Evolutionary conservation across 2,329 filamentous ascomycete genomes (phyloP).

Genomic region (Penicillium glabrum): DNA sequence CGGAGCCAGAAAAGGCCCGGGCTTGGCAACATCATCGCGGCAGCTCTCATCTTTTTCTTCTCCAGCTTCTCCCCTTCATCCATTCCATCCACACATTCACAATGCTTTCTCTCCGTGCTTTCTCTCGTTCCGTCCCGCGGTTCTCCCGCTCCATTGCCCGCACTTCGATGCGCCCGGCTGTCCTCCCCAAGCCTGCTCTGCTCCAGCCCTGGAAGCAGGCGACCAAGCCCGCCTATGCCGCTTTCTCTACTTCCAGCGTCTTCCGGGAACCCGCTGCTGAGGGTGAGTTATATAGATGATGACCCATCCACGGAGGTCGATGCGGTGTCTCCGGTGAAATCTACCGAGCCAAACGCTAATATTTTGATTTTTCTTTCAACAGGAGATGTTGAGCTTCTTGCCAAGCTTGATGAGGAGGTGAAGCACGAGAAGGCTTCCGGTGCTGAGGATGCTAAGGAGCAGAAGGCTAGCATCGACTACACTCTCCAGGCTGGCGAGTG

Average conservation of each 20-base stretch:
- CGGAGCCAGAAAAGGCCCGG: conserved; percentile 19
- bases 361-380: conserved; percentile 6
- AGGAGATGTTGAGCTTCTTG: conserved; percentile 76
- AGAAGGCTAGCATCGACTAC: conserved; percentile 86
- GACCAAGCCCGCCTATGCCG: conserved; percentile 41
- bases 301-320: background rate
- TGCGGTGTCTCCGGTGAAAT: background rate
- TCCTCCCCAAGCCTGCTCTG: conserved; percentile 51
- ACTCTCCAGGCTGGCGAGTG: conserved; percentile 85
- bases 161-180: conserved; percentile 49
- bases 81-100: conserved; percentile 30
- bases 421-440: conserved; percentile 80
- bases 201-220: conserved; percentile 51
- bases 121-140: conserved; percentile 68
- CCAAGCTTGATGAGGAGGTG: conserved; percentile 83
- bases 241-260: conserved; percentile 48
- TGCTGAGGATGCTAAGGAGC: conserved; percentile 69
- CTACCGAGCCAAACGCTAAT: conserved; percentile 1
- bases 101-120: conserved; percentile 69
- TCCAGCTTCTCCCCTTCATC: conserved; percentile 15
- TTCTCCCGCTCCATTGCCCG: conserved; percentile 58
- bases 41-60: conserved; percentile 22
- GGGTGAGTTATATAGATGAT: conserved; percentile 34
- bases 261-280: conserved; percentile 47
- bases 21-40: conserved; percentile 32